Conservation (phyloP, 306 rosid species). For the Cyclanthera cordifolia region DNA sequence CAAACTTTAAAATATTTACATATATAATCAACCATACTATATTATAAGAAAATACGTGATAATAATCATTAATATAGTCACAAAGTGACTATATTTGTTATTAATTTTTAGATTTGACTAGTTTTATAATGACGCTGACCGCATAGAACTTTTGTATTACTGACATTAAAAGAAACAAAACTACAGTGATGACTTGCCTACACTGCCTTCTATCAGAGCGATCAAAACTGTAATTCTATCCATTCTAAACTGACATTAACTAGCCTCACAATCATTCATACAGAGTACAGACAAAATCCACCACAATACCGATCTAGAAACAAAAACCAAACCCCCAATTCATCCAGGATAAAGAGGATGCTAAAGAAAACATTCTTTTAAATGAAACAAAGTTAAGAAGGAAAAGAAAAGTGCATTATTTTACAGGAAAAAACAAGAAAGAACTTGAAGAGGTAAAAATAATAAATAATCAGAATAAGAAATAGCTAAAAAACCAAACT, state of each 20-base stretch:
- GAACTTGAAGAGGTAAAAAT: not conserved
- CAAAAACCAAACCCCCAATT: not conserved
- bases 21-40: too few relatives aligned
- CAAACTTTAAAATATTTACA: too few relatives aligned
- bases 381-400: too few relatives aligned
- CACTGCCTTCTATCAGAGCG: not conserved
- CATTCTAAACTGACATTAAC: not conserved
- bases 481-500: not conserved
- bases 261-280: not conserved
- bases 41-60: too few relatives aligned
- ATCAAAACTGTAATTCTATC: constrained; percentile 7
- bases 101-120: too few relatives aligned
- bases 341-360: not conserved
- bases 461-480: not conserved
- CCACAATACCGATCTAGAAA: not conserved
- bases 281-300: not conserved
- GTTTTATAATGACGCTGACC: too few relatives aligned
- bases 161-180: constrained; percentile 34
- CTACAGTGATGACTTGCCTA: not conserved
- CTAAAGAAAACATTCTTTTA: too few relatives aligned
- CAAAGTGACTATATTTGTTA: too few relatives aligned
- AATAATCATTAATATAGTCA: too few relatives aligned
- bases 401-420: not conserved
- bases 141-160: constrained; percentile 86
- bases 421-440: not conserved